Conservation (phyloP, 202 grass and related monocot species). For the Hordeum pubiflorum region DNA sequence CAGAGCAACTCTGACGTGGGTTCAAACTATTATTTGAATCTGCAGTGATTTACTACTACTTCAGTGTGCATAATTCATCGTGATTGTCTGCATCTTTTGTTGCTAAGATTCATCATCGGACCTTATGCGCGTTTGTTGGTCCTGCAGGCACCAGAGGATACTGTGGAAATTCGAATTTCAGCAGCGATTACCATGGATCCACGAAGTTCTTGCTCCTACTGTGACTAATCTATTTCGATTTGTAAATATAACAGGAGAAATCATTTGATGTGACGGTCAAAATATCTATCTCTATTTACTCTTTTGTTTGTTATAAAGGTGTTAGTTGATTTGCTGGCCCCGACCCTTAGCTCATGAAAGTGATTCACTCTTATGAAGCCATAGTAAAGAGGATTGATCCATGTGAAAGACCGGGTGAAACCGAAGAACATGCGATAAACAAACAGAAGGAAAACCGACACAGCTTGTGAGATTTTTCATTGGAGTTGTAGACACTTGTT, state of each 20-base stretch:
- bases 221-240: not conserved
- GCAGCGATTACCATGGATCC: not conserved
- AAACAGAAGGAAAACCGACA: not conserved
- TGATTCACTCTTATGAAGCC: not conserved
- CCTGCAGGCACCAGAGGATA: not conserved
- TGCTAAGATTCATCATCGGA: not conserved
- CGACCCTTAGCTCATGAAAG: not conserved
- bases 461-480: not conserved
- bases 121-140: not conserved
- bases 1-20: not conserved
- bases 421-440: not conserved
- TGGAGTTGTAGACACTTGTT: not conserved
- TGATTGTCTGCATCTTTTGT: not conserved
- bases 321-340: not conserved
- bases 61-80: not conserved
- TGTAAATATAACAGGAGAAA: constrained; percentile 1
- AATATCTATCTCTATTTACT: not conserved
- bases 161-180: not conserved
- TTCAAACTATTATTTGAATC: not conserved
- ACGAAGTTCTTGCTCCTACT: not conserved
- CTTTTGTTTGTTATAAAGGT: not conserved
- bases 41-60: not conserved
- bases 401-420: not conserved
- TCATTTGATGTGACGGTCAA: not conserved
- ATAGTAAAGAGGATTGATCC: not conserved